Evolutionary conservation across 805 yeast genomes (phyloP), one percentile per base, ranked within the genome.

Genomic region (Tetrapisispora namnaoensis): DNA sequence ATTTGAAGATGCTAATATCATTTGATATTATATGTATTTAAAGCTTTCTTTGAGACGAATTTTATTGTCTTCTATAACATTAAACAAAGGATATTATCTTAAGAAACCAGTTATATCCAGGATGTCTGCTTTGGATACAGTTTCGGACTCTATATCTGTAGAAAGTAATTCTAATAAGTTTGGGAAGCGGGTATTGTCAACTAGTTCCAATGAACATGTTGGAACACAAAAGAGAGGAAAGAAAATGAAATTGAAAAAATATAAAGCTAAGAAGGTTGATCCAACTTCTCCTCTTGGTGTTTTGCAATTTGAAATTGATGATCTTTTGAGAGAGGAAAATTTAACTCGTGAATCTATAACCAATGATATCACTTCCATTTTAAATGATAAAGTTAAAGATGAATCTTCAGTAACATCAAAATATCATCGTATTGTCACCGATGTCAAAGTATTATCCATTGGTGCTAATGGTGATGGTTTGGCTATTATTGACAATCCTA

Each of bases 381-480:
- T 88, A 47, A 85, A 85, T 61, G 82, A 83, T 55, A 66, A 68
- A 11, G 49, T 57, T 1, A 55, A 52, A 30, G 65, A 67, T n/a
- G 61, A 59, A 7, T 56, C 56, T 8, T 59, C 65, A 2, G 55
- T 68, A 57, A 60, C 73, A 66, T 52, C 70, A 2, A 67, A 62
- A 40, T 82, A 79, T 57, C 86, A 86, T 59, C 73, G 90, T 47
- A 65, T 63, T 2, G 84, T 82, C 1, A 61, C 67, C 1, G 69
- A 79, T 49, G 88, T 87, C 18, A 66, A 75, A 51, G 72, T 93
- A 44, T 57, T 75, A 32, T 72, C 70, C 42, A 67, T 84, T 16
- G 72, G 87, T 11, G 83, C 96, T 1, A 86, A 80, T 53, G 98
- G 98, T 48, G 95, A 89, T 53, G 97, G 97, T 1, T 57, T 91